phyloP scores from a whole-genome alignment of 139 green algal species.

The Protoeuglena noctilucae region DNA sequence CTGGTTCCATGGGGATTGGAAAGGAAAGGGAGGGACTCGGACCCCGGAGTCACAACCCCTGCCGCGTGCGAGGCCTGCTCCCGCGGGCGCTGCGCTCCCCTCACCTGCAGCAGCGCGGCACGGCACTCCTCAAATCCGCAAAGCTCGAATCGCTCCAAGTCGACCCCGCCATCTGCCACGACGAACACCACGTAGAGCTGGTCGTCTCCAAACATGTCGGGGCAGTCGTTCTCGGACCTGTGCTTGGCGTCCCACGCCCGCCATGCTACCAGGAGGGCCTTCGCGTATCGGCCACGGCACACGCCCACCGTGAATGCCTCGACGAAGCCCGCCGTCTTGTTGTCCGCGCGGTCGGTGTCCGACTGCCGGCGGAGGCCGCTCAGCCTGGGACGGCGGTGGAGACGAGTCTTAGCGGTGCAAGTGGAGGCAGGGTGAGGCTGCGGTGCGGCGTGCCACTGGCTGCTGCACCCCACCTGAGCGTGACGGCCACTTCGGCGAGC shows the following conservation, averaged over 20 bases:
- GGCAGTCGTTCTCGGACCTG: slow-evolving; percentile 57
- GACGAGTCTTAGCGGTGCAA: no score
- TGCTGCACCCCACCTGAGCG: no score
- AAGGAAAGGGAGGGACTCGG: no score
- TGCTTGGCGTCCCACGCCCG: slow-evolving; percentile 39
- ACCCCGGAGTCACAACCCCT: no score
- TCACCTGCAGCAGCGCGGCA: slow-evolving; percentile 73
- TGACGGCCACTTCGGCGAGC: slow-evolving; percentile 51
- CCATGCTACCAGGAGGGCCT: slow-evolving; percentile 31
- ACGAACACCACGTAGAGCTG: slow-evolving; percentile 44
- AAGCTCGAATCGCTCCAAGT: slow-evolving; percentile 74
- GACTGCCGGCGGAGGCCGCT: no score
- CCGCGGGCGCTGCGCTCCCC: no score
- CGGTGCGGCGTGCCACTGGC: no score
- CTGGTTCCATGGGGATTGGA: no score
- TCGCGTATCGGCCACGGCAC: slow-evolving; percentile 35
- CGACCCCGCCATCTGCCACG: slow-evolving; percentile 54
- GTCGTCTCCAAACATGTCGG: slow-evolving; percentile 26
- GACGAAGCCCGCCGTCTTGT: slow-evolving; percentile 52
- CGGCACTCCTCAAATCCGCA: slow-evolving; percentile 42
- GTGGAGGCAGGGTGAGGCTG: no score
- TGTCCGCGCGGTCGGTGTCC: slow-evolving; percentile 7
- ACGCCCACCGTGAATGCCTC: slow-evolving; percentile 43
- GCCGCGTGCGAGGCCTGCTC: no score
- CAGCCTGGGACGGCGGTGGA: no score